Evolutionary conservation across 371 early-diverging fungal genomes (phyloP), one percentile per base, ranked within the genome.

Genomic region (Mucor saturninus): DNA sequence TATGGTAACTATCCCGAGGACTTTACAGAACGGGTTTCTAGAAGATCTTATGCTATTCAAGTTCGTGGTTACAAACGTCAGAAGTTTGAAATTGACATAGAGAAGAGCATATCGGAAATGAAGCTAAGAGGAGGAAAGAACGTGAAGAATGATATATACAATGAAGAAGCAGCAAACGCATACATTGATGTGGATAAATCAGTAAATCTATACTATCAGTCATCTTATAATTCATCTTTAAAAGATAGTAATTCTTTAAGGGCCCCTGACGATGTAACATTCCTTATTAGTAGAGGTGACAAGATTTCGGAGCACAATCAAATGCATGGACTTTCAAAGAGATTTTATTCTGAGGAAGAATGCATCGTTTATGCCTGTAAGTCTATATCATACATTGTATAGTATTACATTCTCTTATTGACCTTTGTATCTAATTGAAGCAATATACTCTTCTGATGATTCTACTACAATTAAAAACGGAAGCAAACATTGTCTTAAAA

Each of bases 281-380:
- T 43, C 5, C 37, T 59, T 3, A 50, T 50, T 30, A 38, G 13
- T 39, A 48, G 51, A 49, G 51, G 51, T 28, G 40, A 28, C 15
- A 59, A 59, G 5, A 38, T 59, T 4, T 31, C 32, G 14, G 59
- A 59, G n/a, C 11, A 59, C 8, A 40, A 62, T 5, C 55, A 62
- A 50, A 40, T 32, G 28, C 3, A 48, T 6, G 63, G 63, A 31
- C 40, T 62, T 30, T 38, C 26, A 21, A 55, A 38, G 38, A 55
- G 45, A 29, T 62, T 62, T 31, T 62, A 48, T 62, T 30, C 56
- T 11, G 11, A 62, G 6, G 51, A 62, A 56, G 56, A 62, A 14
- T 62, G 63, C 9, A 37, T 62, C 48, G 56, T 62, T 2, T 56
- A 62, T 50, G 56, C 63, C 8, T 56, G 63, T 62, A 56, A 56